Percentiles rank a stretch among this genome's conserved stretches.
Conservation (phyloP, 2,329 filamentous ascomycete species). For the Stromatinia cepivora region DNA sequence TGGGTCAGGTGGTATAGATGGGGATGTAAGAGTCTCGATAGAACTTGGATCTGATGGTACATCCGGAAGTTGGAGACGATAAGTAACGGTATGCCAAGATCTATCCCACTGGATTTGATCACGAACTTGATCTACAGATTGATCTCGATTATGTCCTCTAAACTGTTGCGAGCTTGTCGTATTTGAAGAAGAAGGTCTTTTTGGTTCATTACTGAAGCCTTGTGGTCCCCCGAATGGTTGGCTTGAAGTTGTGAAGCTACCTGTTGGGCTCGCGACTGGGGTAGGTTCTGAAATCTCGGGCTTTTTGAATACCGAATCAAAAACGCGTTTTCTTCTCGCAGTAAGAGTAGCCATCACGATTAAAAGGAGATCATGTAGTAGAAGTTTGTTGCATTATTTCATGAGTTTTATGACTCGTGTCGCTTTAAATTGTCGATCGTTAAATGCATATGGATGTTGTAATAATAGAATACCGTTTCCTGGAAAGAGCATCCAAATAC, state of each 20-base stretch:
- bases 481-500: conserved; percentile 10
- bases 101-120: conserved; percentile 58
- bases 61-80: conserved; percentile 56
- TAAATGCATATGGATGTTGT: background rate
- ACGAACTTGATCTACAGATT: conserved; percentile 28
- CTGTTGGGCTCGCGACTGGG: conserved; percentile 35
- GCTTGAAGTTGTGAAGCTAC: conserved; percentile 32
- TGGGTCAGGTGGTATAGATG: conserved; percentile 38
- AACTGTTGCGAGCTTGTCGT: conserved; percentile 7
- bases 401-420: background rate
- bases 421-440: background rate
- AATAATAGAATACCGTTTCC: background rate
- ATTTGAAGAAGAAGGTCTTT: conserved; percentile 7
- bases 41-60: conserved; percentile 49
- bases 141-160: background rate
- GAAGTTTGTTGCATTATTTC: background rate
- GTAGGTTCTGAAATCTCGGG: conserved; percentile 37
- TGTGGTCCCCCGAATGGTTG: conserved; percentile 35
- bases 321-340: conserved; percentile 37
- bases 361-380: background rate
- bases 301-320: conserved; percentile 39
- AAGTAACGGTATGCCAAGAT: conserved; percentile 63
- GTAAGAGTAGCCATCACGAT: conserved; percentile 22
- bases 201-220: conserved; percentile 10
- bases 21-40: conserved; percentile 28